phyloP scores from a whole-genome alignment of 345 rosid genomes.

The Pistacia vera region DNA sequence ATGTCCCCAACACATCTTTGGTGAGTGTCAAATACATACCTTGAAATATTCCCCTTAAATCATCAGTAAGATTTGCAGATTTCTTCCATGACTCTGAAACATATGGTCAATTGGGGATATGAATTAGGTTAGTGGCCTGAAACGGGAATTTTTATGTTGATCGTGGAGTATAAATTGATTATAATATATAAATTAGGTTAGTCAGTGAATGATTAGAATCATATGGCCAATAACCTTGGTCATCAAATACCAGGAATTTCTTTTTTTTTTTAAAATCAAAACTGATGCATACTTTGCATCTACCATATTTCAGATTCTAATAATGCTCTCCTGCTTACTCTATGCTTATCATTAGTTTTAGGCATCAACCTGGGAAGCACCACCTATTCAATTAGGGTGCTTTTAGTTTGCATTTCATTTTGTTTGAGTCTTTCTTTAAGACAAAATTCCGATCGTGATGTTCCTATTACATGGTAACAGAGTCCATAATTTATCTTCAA shows the following conservation, averaged over 20 bases:
- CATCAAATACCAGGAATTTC: not conserved
- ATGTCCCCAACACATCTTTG: constrained; percentile 96
- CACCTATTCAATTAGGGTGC: not conserved
- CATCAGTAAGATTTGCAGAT: constrained; percentile 1
- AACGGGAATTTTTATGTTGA: not conserved
- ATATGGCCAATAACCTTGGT: not conserved
- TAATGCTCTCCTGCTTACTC: not conserved
- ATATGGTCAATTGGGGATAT: not conserved
- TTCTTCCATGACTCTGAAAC: not conserved
- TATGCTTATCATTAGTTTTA: not conserved
- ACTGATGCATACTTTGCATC: not conserved
- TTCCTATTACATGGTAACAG: not conserved
- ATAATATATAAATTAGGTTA: too few species aligned
- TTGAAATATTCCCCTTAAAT: not conserved
- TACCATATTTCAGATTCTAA: not conserved
- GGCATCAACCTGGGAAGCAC: constrained; percentile 4
- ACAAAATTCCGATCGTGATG: not conserved
- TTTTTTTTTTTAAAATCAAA: not conserved
- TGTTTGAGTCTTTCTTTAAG: not conserved
- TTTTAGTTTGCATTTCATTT: not conserved
- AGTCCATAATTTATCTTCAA: not conserved
- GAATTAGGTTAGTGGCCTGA: not conserved
- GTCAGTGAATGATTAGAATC: not conserved
- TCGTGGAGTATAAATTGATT: not conserved
- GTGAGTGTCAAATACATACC: constrained; percentile 35